Evolutionary conservation across 2,329 filamentous ascomycete genomes (phyloP), one percentile per base, ranked within the genome.

Genomic region (Malbranchea zuffiana): DNA sequence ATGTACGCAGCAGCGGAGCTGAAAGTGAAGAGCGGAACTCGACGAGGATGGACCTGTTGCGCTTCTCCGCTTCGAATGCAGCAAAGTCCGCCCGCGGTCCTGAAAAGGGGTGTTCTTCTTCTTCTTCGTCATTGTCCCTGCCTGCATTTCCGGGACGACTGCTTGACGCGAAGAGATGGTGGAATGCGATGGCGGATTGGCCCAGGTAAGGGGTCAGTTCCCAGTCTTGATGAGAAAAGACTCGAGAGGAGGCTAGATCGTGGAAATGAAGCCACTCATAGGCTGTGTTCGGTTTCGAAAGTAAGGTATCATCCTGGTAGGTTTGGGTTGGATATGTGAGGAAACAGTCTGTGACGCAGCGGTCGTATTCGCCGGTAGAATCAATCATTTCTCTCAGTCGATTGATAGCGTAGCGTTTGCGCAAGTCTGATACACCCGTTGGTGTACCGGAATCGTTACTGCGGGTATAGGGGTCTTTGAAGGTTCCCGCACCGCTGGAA

Each of bases 191-290:
- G 11, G 90, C 73, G 0, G 88, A 80, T 47, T 90, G 82, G 50
- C 79, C 83, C 32, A 96, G 72, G 56, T 98, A 98, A 0, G 84
- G 79, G 0, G 74, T 75, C 11, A 98, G 66, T 58, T 98, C 90
- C 82, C 90, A 98, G 39, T 93, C 87, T 56, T 95, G 88, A 41
- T 74, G 78, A n/a, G 75, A 66, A 54, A 79, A 92, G 1, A 96
- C 71, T 25, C 79, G 76, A 1, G 79, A 78, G 16, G 84, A 85
- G 44, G 93, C 78, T 0, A 69, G 67, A 51, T 96, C 90, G 59
- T 95, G 83, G 60, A 98, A 96, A 57, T 92, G 71, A 38, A 98
- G 73, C 90, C 90, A 98, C 52, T 95, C 88, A 57, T 94, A 93
- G 1, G 84, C 84, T 1, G 73, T 66, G 47, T 80, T 78, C 0